These are phyloP conservation scores for Cutaneotrichosporon mucoides DNA, from an alignment of 1,284 basidiomycete genomes.

Conservation along the genomic window DNA sequence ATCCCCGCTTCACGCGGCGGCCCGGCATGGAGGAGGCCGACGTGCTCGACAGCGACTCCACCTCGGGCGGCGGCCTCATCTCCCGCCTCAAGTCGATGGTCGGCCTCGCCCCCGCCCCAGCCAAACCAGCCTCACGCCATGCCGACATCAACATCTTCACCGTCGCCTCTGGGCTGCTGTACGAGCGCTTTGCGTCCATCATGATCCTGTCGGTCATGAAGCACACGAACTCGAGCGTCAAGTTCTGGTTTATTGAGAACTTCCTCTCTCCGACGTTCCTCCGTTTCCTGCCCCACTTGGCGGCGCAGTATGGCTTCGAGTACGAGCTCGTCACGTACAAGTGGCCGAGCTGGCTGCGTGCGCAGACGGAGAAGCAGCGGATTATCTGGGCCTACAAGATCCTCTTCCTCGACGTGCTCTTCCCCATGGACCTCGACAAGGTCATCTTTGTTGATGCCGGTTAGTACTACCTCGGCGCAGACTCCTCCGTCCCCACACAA, in stretches of 20 bases:
- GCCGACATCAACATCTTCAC: constrained; percentile 99
- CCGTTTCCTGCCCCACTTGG: constrained; percentile 90
- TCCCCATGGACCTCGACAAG: constrained; percentile 96
- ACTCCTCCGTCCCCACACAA: too few species aligned
- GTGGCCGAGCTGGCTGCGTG: constrained; percentile 97
- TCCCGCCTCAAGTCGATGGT: constrained; percentile 39
- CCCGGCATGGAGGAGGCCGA: constrained; percentile 76
- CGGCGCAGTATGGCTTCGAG: constrained; percentile 83
- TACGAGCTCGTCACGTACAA: constrained; percentile 96
- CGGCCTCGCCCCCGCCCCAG: constrained; percentile 29
- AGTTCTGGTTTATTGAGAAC: constrained; percentile 99
- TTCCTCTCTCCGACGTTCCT: constrained; percentile 97
- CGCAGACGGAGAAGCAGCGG: constrained; percentile 93
- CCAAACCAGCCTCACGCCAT: constrained; percentile 38
- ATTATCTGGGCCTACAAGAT: constrained; percentile 99
- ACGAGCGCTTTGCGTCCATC: constrained; percentile 97
- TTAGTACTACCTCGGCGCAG: too few species aligned
- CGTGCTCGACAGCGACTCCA: constrained; percentile 56
- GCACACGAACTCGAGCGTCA: constrained; percentile 88
- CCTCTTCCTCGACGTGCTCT: constrained; percentile 94
- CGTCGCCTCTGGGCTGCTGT: constrained; percentile 90
- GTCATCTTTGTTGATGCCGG: constrained; percentile 95
- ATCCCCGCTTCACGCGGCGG: constrained; percentile 68
- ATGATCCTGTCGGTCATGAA: constrained; percentile 95
- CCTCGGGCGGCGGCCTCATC: constrained; percentile 20